phyloP scores from a whole-genome alignment of 257 asterid species.

The Ajuga chamaepitys region DNA sequence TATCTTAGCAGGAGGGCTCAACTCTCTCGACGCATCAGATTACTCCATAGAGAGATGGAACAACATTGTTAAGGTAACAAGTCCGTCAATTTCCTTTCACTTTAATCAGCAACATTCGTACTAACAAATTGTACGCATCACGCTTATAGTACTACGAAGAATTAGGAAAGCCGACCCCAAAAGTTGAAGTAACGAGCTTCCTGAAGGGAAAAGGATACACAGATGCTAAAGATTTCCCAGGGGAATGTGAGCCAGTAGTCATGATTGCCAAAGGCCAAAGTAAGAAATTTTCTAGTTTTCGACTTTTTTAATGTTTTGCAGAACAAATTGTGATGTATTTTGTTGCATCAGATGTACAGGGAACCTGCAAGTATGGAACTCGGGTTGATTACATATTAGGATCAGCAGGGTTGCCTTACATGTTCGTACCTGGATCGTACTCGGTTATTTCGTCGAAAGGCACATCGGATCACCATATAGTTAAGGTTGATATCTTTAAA shows the following conservation, averaged over 20 bases:
- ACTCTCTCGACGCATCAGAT: constrained; percentile 84
- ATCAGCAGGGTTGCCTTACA: constrained; percentile 40
- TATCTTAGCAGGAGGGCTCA: constrained; percentile 79
- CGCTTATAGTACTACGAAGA: constrained; percentile 58
- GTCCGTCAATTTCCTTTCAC: neutral
- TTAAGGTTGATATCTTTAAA: constrained; percentile 64
- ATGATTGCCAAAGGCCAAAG: constrained; percentile 97
- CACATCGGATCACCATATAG: constrained; percentile 92
- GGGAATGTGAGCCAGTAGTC: constrained; percentile 80
- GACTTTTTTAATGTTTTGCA: too few relatives aligned
- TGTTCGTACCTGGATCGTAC: constrained; percentile 78
- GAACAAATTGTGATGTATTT: neutral
- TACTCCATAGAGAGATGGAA: constrained; percentile 82
- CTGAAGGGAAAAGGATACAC: constrained; percentile 58
- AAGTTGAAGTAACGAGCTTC: constrained; percentile 56
- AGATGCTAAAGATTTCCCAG: constrained; percentile 74
- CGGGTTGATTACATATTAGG: constrained; percentile 77
- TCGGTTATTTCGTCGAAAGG: constrained; percentile 83
- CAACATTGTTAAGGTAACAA: constrained; percentile 66
- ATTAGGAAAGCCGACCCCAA: constrained; percentile 84
- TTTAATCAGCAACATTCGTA: too few relatives aligned
- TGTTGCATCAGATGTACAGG: constrained; percentile 62
- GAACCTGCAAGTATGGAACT: constrained; percentile 91
- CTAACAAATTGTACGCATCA: neutral
- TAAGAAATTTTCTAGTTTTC: constrained; percentile 6